Evolutionary conservation across 1,284 basidiomycete genomes (phyloP).

Genomic region (Ganoderma sinense): DNA sequence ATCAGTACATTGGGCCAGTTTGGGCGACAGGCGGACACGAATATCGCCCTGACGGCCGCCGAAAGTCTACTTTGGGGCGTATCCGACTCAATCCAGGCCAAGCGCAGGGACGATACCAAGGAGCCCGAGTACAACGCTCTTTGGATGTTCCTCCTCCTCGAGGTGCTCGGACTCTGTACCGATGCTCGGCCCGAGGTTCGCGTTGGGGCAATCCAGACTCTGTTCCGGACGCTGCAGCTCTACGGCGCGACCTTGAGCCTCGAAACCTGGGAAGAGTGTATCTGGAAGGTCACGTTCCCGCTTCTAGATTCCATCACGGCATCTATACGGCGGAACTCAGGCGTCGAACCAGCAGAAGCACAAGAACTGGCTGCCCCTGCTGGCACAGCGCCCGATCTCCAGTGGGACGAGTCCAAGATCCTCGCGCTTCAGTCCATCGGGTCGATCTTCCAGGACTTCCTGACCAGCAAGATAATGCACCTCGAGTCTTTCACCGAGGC

Average conservation of each 20-base stretch:
- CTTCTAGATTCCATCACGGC: slow-evolving; percentile 78
- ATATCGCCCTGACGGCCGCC: slow-evolving; percentile 93
- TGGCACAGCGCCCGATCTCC: slow-evolving; percentile 37
- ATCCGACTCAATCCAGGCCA: slow-evolving; percentile 89
- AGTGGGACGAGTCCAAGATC: slow-evolving; percentile 90
- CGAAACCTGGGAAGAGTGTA: slow-evolving; percentile 87
- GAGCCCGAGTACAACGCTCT: slow-evolving; percentile 80
- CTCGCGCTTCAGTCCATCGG: slow-evolving; percentile 89
- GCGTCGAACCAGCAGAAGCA: slow-evolving; percentile 10
- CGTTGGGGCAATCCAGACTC: slow-evolving; percentile 92
- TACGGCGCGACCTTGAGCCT: slow-evolving; percentile 86
- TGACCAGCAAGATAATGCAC: slow-evolving; percentile 75
- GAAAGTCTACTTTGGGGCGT: slow-evolving; percentile 93
- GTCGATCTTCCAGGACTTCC: slow-evolving; percentile 83
- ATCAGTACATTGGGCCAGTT: slow-evolving; percentile 92
- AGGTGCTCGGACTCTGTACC: slow-evolving; percentile 84
- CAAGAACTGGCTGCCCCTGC: slow-evolving; percentile 24
- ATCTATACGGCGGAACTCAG: slow-evolving; percentile 54
- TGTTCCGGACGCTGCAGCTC: slow-evolving; percentile 93
- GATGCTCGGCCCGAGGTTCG: slow-evolving; percentile 90
- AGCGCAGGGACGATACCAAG: slow-evolving; percentile 70
- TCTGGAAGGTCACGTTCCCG: slow-evolving; percentile 92
- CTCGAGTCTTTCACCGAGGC: slow-evolving; percentile 74
- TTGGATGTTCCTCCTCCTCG: slow-evolving; percentile 92
- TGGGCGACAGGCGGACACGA: slow-evolving; percentile 92